Conservation (phyloP, 768 basidiomycete species). For the Paxillus involutus region DNA sequence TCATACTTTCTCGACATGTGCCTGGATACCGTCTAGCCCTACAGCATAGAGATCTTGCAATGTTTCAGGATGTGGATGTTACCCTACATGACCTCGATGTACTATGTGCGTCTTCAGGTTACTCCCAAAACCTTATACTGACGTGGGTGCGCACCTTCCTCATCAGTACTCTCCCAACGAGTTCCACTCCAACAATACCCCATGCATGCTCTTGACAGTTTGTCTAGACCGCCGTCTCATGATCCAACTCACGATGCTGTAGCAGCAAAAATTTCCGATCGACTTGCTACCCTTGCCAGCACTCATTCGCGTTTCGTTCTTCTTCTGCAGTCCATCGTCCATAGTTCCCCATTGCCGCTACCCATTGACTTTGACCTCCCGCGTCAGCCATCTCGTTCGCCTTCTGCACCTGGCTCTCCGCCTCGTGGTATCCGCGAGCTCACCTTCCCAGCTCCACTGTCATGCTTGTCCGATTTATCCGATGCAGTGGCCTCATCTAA, state of each 20-base stretch:
- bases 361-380: constrained; percentile 45
- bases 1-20: constrained; percentile 49
- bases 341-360: constrained; percentile 53
- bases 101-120: constrained; percentile 51
- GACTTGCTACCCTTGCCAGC: constrained; percentile 49
- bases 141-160: constrained; percentile 2
- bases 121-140: constrained; percentile 7
- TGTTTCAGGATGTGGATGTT: constrained; percentile 48
- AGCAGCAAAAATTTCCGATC: constrained; percentile 22
- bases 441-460: constrained; percentile 74
- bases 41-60: constrained; percentile 37
- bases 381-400: constrained; percentile 20
- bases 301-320: constrained; percentile 77
- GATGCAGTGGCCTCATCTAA: constrained; percentile 9
- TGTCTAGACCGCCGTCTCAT: constrained; percentile 38
- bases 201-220: constrained; percentile 56
- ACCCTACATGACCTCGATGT: constrained; percentile 60
- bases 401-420: constrained; percentile 18
- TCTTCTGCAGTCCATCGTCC: constrained; percentile 68
- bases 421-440: constrained; percentile 50
- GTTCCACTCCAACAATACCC: constrained; percentile 71
- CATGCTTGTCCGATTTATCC: constrained; percentile 36
- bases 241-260: constrained; percentile 29
- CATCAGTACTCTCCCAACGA: constrained; percentile 61
- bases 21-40: constrained; percentile 54